These are phyloP conservation scores for Clitoria ternatea DNA, from an alignment of 306 rosid genomes.

Conservation along the genomic window DNA sequence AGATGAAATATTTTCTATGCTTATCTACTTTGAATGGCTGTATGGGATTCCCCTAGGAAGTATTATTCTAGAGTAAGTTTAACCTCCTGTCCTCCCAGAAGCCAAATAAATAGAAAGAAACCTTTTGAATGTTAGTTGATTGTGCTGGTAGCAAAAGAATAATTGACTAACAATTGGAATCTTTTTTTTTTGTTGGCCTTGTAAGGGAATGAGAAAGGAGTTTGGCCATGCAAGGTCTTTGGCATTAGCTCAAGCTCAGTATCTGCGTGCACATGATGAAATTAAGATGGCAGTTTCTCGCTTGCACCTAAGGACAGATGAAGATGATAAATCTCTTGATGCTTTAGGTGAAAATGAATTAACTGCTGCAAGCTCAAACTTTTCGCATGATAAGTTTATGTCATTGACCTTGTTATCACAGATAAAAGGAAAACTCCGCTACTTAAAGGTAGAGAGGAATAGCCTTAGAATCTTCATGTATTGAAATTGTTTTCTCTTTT, in stretches of 20 bases:
- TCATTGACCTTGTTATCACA: constrained; percentile 58
- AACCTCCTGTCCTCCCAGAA: background rate
- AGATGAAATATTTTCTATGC: constrained; percentile 8
- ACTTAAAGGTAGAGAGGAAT: constrained; percentile 60
- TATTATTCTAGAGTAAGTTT: background rate
- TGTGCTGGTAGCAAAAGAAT: constrained; percentile 12
- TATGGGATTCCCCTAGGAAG: background rate
- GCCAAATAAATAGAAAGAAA: background rate
- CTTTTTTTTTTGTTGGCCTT: constrained; percentile 12
- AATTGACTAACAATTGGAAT: background rate
- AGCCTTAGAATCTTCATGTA: background rate
- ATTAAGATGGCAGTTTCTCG: constrained; percentile 88
- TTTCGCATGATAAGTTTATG: constrained; percentile 75
- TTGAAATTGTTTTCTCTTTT: constrained; percentile 9
- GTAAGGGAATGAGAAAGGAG: constrained; percentile 92
- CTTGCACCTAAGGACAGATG: constrained; percentile 54
- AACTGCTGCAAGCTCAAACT: constrained; percentile 56
- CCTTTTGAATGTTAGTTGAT: constrained; percentile 8
- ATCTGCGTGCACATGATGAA: constrained; percentile 89
- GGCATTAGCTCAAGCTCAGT: constrained; percentile 89
- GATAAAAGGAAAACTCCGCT: constrained; percentile 88
- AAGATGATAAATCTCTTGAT: constrained; percentile 65
- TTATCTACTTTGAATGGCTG: constrained; percentile 20
- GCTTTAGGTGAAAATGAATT: constrained; percentile 72
- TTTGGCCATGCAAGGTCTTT: constrained; percentile 84